Base-by-base conservation (phyloP, 2,329 filamentous ascomycete genomes). In the Scedosporium minutisporum region DNA sequence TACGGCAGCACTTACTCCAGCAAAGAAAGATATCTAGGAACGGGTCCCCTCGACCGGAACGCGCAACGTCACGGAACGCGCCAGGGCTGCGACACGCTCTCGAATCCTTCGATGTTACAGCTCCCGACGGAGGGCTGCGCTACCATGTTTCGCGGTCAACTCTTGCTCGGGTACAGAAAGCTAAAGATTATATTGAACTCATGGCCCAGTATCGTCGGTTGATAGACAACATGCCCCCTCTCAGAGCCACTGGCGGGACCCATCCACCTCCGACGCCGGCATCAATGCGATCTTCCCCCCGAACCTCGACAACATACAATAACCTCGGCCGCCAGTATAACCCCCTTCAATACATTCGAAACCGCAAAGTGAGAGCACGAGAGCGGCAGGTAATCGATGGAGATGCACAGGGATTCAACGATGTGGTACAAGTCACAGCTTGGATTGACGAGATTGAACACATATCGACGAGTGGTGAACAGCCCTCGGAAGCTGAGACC, bases 281-380 rank as follows among this genome's bases (percentile, higher is more conserved):
- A 9, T 57, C 65, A 9, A 66, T 64, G 1, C 62, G 62, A 1
- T 66, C 59, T 27, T 60, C 46, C 12, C 21, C 29, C n/a, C 48
- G 66, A 61, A 67, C 65, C 25, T 76, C 65, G 69, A 77, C 68
- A 61, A 72, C 63, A 64, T 72, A 62, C 72, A 73, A 65, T 60
- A 76, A 67, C 63, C 73, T 87, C 6, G 89, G 89, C 4, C 87
- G 93, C 61, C 76, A 80, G 2, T 97, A 97, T 72, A 96, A 99
- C 71, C 95, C 93, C 4, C 76, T 99, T 25, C 95, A 97, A 73
- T 91, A 91, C 68, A 89, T 97, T 62, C 87, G 95, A 21, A 97
- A 99, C 71, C 84, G 93, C 58, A 93, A 93, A 71, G 84, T 95
- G 12, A 83, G 95, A 65, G 88, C 88, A 27, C 84, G 93, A 16